A percentile compares a stretch with the other conserved stretches of the same genome.
phyloP scores from a whole-genome alignment of 345 rosid species.

The Chamaenerion angustifolium region DNA sequence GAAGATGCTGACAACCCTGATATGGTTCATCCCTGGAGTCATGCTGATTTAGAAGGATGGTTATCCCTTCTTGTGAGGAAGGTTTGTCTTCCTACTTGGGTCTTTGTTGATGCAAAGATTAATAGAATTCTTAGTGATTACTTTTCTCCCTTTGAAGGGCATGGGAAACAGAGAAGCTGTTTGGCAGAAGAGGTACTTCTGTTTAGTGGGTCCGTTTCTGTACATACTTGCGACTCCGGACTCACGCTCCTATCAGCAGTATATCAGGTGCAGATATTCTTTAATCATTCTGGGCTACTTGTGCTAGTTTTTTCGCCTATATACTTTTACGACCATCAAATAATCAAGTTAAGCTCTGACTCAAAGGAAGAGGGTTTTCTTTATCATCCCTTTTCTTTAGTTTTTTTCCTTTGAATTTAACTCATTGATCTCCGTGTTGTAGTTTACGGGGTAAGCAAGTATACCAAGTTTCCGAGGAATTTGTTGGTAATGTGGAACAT shows the following conservation, averaged over 20 bases:
- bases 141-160: conserved; percentile 41
- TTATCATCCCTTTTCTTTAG: background rate
- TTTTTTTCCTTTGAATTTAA: background rate
- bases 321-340: too few relatives aligned
- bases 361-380: background rate
- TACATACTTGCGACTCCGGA: conserved; percentile 64
- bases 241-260: conserved; percentile 73
- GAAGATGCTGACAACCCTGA: conserved; percentile 41
- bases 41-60: conserved; percentile 97
- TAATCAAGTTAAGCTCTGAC: too few relatives aligned
- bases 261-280: conserved; percentile 47
- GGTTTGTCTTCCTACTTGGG: conserved; percentile 29
- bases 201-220: conserved; percentile 83
- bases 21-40: conserved; percentile 58
- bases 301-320: background rate
- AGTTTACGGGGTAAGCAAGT: conserved; percentile 84
- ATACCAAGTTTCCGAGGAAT: conserved; percentile 51
- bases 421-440: conserved; percentile 4
- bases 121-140: conserved; percentile 3
- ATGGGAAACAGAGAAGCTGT: conserved; percentile 79
- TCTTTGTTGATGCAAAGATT: background rate
- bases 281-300: background rate
- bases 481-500: conserved; percentile 55
- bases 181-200: conserved; percentile 77
- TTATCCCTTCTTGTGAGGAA: conserved; percentile 59